These are phyloP conservation scores for Corchorus capsularis DNA, from an alignment of 345 rosid species.

Conservation along the genomic window DNA sequence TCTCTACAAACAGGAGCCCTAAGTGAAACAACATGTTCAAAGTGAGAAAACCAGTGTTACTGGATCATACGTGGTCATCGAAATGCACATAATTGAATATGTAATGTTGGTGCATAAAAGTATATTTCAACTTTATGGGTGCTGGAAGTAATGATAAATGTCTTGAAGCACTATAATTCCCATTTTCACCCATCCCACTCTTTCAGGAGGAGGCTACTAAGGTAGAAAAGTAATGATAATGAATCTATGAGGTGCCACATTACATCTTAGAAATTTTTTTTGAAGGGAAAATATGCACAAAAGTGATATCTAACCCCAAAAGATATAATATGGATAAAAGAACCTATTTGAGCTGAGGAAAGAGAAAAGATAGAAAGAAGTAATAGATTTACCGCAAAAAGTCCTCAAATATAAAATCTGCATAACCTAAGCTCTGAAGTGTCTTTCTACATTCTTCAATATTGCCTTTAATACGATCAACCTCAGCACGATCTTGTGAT, in stretches of 20 bases:
- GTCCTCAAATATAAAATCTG: slow-evolving; percentile 95
- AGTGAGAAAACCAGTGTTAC: background rate
- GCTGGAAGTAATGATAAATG: background rate
- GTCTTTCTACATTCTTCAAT: slow-evolving; percentile 92
- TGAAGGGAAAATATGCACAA: background rate
- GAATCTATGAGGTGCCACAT: background rate
- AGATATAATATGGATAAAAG: background rate
- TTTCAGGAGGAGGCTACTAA: background rate
- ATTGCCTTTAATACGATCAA: slow-evolving; percentile 71
- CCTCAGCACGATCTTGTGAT: slow-evolving; percentile 83
- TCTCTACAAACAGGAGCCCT: background rate
- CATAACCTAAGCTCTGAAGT: slow-evolving; percentile 88
- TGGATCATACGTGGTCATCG: background rate
- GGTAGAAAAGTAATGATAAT: background rate
- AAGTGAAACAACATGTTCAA: background rate
- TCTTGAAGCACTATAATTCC: background rate
- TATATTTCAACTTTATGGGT: background rate
- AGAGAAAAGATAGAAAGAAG: background rate
- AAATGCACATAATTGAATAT: background rate
- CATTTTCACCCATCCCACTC: background rate
- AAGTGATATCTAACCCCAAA: background rate
- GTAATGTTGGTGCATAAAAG: background rate
- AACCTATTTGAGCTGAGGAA: background rate
- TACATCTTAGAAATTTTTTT: background rate
- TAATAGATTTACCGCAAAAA: slow-evolving; percentile 70